A percentile compares a stretch with the other conserved stretches of the same genome.
Evolutionary conservation across 495 filamentous ascomycete species (phyloP).

Genomic region (Cetradonia linearis): DNA sequence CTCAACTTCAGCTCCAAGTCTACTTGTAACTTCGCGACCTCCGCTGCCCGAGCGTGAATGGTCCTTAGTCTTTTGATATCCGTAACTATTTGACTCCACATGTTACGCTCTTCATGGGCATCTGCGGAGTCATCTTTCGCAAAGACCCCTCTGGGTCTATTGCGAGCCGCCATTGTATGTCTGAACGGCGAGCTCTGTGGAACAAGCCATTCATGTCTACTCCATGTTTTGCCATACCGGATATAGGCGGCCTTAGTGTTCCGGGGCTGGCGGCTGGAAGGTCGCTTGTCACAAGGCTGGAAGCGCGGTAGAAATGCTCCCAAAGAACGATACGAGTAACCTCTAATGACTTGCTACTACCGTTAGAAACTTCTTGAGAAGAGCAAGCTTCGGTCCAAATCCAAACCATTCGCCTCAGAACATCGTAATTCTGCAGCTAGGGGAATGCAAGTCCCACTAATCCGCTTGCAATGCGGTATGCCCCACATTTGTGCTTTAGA

Average conservation of each 20-base stretch:
- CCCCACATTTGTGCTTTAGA: conserved; percentile 9
- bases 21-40: conserved; percentile 43
- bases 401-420: background rate
- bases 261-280: conserved; percentile 4
- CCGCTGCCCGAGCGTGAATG: conserved; percentile 30
- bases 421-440: background rate
- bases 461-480: conserved; percentile 86
- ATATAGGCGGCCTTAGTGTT: background rate
- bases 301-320: background rate
- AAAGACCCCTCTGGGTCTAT: conserved; percentile 31
- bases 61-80: conserved; percentile 37
- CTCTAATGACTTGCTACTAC: background rate
- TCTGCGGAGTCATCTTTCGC: conserved; percentile 35
- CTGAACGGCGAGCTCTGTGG: background rate
- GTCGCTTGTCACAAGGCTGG: conserved; percentile 5
- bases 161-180: conserved; percentile 33
- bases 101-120: conserved; percentile 51
- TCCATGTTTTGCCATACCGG: background rate
- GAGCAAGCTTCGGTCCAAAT: background rate
- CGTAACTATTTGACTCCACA: conserved; percentile 53
- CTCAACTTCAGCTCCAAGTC: conserved; percentile 36
- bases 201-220: background rate
- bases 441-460: conserved; percentile 67
- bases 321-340: background rate
- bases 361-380: background rate